Conservation (phyloP, 2,329 filamentous ascomycete species). For the Parastagonospora nodorum region DNA sequence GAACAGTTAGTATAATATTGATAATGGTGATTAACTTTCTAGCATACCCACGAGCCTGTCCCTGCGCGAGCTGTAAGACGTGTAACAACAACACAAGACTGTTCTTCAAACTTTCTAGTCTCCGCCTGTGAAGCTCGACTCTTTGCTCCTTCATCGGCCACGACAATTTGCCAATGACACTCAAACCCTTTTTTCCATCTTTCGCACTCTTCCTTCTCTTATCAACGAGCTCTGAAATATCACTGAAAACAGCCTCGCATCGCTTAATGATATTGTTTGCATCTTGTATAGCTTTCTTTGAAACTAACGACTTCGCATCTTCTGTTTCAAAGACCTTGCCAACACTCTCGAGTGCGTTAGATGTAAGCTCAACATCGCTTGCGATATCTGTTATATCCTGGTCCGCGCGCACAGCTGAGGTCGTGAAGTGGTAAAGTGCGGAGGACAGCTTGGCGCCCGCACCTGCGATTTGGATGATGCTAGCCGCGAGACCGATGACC, state of each 20-base stretch:
- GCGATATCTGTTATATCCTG: slow-evolving; percentile 31
- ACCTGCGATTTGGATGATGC: slow-evolving; percentile 32
- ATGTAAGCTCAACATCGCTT: slow-evolving; percentile 30
- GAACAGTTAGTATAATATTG: not conserved
- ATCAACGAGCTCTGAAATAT: slow-evolving; percentile 28
- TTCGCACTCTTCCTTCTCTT: slow-evolving; percentile 21
- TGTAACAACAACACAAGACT: slow-evolving; percentile 32
- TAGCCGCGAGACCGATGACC: slow-evolving; percentile 27
- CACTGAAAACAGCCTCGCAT: slow-evolving; percentile 31
- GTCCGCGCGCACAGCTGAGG: slow-evolving; percentile 25
- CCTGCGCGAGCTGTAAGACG: slow-evolving; percentile 33
- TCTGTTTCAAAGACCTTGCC: slow-evolving; percentile 25
- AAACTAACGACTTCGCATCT: slow-evolving; percentile 16
- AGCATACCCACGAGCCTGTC: slow-evolving; percentile 21
- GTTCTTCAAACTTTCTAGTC: slow-evolving; percentile 35
- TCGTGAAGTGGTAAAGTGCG: slow-evolving; percentile 27
- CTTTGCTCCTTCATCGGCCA: slow-evolving; percentile 34
- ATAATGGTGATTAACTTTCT: not conserved
- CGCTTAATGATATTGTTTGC: slow-evolving; percentile 27
- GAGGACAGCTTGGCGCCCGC: slow-evolving; percentile 30
- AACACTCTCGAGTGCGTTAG: slow-evolving; percentile 28
- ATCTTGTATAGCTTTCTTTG: slow-evolving; percentile 29
- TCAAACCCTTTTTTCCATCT: slow-evolving; percentile 20
- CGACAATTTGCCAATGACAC: slow-evolving; percentile 20
- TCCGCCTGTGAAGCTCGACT: slow-evolving; percentile 25